Conservation (phyloP, 2,329 filamentous ascomycete genomes). For the Calycina herbarum region DNA sequence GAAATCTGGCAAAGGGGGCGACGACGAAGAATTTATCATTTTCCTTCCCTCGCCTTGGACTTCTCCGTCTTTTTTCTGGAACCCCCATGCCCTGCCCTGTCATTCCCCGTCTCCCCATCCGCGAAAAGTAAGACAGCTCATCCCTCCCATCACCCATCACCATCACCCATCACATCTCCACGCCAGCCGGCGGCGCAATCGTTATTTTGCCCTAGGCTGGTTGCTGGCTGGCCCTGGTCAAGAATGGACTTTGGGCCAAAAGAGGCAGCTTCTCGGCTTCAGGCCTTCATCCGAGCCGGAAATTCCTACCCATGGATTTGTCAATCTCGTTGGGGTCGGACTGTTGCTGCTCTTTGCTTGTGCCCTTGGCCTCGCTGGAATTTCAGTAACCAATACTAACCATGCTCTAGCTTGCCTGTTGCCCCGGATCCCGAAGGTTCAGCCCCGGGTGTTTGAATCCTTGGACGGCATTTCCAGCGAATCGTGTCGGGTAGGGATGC, state of each 20-base stretch:
- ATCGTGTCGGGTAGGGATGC: not conserved
- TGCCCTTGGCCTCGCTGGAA: not conserved
- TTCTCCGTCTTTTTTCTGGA: constrained; percentile 7
- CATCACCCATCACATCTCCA: constrained; percentile 4
- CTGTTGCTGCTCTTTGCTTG: not conserved
- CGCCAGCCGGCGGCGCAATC: constrained; percentile 14
- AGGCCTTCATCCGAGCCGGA: not conserved
- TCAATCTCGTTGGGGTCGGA: constrained; percentile 4
- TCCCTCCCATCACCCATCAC: constrained; percentile 24
- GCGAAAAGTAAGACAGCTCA: constrained; percentile 28
- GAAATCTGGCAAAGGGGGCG: constrained; percentile 8
- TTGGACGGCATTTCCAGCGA: constrained; percentile 3
- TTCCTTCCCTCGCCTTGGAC: constrained; percentile 8
- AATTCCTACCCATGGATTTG: not conserved
- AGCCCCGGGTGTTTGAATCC: constrained; percentile 5
- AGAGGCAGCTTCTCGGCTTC: constrained; percentile 12
- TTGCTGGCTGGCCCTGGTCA: constrained; percentile 11
- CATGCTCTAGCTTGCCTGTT: constrained; percentile 1
- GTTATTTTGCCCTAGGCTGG: not conserved
- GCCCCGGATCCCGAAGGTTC: constrained; percentile 17
- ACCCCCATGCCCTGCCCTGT: constrained; percentile 11
- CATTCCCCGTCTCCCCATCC: constrained; percentile 14
- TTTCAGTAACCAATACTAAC: not conserved
- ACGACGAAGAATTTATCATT: constrained; percentile 20
- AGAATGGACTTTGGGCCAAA: constrained; percentile 20